Base-by-base conservation (phyloP, 257 asterid genomes). In the Fraxinus anomala region DNA sequence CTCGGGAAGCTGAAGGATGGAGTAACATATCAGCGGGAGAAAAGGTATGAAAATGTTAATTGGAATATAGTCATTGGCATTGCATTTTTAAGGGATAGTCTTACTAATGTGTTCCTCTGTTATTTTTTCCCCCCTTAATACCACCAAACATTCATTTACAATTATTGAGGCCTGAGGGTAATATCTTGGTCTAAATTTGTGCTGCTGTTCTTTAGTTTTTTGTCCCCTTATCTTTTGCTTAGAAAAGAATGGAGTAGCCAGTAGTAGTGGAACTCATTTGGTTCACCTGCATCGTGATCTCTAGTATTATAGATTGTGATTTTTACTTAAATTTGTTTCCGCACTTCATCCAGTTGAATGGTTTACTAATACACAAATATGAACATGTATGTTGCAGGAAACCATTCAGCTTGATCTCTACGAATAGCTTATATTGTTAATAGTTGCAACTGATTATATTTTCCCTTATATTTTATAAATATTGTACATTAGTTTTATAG, bases 1-100 rank as follows among this genome's bases (percentile, higher is more conserved):
- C 96, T 67, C 89, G 98, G 84, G 99, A 95, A 86, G 97, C 99
- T 34, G 99, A 95, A 80, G 99, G 97, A 82, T 85, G 97, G 86
- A 87, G 92, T 82, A 93, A 89, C 85, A 82, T 89, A 49, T 87
- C 97, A 31, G 87, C 94, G 14, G 98, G 92, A 77, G 99, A 93
- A 78, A 95, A 91, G 97, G 98, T 91, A 75, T 73, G 72, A 72
- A 63, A 69, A 54, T 79, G 59, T 80, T 69, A 69, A 73, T 75
- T 66, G 28, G 75, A 63, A 21, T 21, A 61, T 74, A 28, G 49
- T 73, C 39, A 54, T 74, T 37, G 33, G 17, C 37, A 47, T 49
- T 73, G 33, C 34, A 5, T 24, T 77, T 17, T 49, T 79, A 47
- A 76, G 67, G 47, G 14, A 39, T 68, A 21, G 26, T 59, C 67